Evolutionary conservation across 148 eudicot genomes (phyloP), one percentile per base, ranked within the genome.

Genomic region (Vaccinium darrowii): DNA sequence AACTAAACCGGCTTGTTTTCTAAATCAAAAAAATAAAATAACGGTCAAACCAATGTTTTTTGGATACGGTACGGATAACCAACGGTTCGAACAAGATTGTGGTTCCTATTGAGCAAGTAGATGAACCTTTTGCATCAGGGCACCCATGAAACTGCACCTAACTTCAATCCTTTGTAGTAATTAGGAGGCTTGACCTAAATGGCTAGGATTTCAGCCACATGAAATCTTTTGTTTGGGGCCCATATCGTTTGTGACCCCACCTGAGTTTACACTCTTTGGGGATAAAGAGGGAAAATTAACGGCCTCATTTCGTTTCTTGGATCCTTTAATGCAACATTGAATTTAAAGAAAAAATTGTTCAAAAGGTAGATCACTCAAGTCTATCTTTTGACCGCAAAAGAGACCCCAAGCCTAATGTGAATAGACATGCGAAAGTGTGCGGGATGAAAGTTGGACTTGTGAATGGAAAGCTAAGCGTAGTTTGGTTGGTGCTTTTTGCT

Each of bases 401-500:
- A 79, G 73, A 81, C 56, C n/a, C 23, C 47, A 81, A 9, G 72
- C 74, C 83, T 49, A 43, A 43, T 62, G 65, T 81, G 73, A 19
- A 60, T 2, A 12, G 83, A 60, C 52, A 7, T 39, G 52, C 47
- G 83, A 21, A 77, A 57, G 60, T n/a, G 76, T 2, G 39, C 39
- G 80, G 71, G 39, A n/a, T 47, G 67, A 65, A 50, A 75, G 82
- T 84, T 81, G 84, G 81, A 63, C 84, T 63, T 16, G 77, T n/a
- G 84, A 23, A 53, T 5, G 39, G 86, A 67, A 80, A 39, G 4
- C 10, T 12, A 36, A 23, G 33, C 1, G 36, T 43, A 1, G 47
- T 4, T 0, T 4, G 2, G 47, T 36, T 36, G 6, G 47, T 43
- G 47, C 6, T 43, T 43, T 43, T 43, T 43, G 47, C 47, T 43